Evolutionary conservation across 1,284 basidiomycete genomes (phyloP), one percentile per base, ranked within the genome.

Genomic region (Anthracocystis setariae): DNA sequence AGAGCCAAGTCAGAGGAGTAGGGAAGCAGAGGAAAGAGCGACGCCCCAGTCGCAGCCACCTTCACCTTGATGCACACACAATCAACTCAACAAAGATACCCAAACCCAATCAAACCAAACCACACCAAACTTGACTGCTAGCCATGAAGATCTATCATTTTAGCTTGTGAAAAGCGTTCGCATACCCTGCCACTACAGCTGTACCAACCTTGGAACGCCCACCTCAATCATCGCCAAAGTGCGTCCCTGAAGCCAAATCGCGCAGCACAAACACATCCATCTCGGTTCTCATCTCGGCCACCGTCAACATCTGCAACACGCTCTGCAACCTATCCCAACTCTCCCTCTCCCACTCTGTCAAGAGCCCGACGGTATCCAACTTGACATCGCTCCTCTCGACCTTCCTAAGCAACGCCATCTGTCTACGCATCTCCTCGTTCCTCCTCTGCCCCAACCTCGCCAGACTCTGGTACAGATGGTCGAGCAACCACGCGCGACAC

Each of bases 401-500:
- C 50, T 81, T 81, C n/a, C 67, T 52, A 1, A 82, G 43, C 46
- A 82, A 50, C 8, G 61, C 45, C 12, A 56, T 32, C 51, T 78
- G 71, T 29, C 57, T 61, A 13, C 62, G 44, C 71, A 69, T 65
- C 58, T 82, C 80, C 21, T 78, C 70, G 23, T 76, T 68, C 8
- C 80, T 47, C 24, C 79, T 51, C 47, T 77, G 62, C 25, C 69
- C 71, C 8, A 80, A 48, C 21, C 75, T 44, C 1, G 58, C 61
- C 8, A 80, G 54, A 20, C 75, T 75, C 55, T 76, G 69, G 67
- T 75, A 79, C n/a, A 78, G 66, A 42, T 77, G 79, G 48, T 82
- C 79, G 29, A 76, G 60, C 44, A 82, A 49, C 80, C 80, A 82
- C 10, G 78, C 67, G 9, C 65, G 60, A 18, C 74, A 80, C 46